Evolutionary conservation across 2,329 filamentous ascomycete species (phyloP).

Genomic region (Colletotrichum euphorbiae): DNA sequence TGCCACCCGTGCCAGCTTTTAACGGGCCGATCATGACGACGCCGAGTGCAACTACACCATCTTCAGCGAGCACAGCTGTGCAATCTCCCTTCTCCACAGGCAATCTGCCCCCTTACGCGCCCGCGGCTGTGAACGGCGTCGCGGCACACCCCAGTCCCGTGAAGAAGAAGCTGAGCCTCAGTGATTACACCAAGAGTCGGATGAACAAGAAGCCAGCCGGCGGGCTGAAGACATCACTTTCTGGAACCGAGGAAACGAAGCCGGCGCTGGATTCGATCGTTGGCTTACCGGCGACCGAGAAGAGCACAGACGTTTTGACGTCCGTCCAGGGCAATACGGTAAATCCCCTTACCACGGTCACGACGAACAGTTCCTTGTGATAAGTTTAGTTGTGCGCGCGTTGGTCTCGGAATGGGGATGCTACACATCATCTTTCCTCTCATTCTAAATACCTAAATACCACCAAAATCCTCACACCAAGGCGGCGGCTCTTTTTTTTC

Average conservation of each 20-base stretch:
- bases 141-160: slow-evolving; percentile 67
- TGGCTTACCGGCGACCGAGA: slow-evolving; percentile 50
- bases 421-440: slow-evolving; percentile 7
- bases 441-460: slow-evolving; percentile 26
- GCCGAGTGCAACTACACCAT: slow-evolving; percentile 57
- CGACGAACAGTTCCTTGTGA: slow-evolving; percentile 47
- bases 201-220: slow-evolving; percentile 58
- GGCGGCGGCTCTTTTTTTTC: slow-evolving; percentile 18
- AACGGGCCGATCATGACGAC: slow-evolving; percentile 51
- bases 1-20: slow-evolving; percentile 67
- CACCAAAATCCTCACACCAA: slow-evolving; percentile 3
- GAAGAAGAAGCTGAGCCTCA: slow-evolving; percentile 76
- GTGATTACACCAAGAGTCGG: slow-evolving; percentile 72
- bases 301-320: slow-evolving; percentile 42
- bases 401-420: no score
- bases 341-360: slow-evolving; percentile 25
- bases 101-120: slow-evolving; percentile 56
- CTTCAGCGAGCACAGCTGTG: slow-evolving; percentile 56
- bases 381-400: slow-evolving; percentile 44
- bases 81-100: slow-evolving; percentile 64
- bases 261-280: slow-evolving; percentile 49
- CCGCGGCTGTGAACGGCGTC: slow-evolving; percentile 56
- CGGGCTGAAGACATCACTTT: slow-evolving; percentile 25
- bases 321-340: slow-evolving; percentile 19
- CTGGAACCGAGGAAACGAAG: slow-evolving; percentile 54